A percentile compares a stretch with the other conserved stretches of the same genome.
phyloP scores from a whole-genome alignment of 2,329 filamentous ascomycete genomes.

The Calonectria pseudoreteaudii region DNA sequence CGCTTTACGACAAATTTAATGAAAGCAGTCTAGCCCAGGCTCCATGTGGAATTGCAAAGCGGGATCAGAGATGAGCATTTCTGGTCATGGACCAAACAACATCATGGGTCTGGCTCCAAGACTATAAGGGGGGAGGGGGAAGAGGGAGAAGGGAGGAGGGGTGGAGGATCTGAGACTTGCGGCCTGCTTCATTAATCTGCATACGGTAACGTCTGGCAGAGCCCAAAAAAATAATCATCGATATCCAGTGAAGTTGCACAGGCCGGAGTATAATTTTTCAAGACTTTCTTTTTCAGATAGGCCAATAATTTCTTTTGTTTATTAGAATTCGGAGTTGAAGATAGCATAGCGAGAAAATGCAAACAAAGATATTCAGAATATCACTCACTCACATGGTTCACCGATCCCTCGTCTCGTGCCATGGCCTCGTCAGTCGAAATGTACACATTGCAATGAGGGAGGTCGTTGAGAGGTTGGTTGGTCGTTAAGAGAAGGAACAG shows the following conservation, averaged over 20 bases:
- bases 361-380: background rate
- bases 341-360: background rate
- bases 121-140: background rate
- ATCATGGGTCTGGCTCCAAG: background rate
- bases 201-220: background rate
- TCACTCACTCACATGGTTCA: background rate
- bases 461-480: background rate
- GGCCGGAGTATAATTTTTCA: slow-evolving; percentile 2
- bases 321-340: slow-evolving; percentile 2
- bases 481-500: background rate
- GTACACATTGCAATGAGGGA: background rate
- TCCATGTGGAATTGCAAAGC: background rate
- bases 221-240: background rate
- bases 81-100: background rate
- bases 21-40: background rate
- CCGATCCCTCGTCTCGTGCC: background rate
- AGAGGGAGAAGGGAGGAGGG: too few relatives aligned
- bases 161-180: background rate
- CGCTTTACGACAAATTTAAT: background rate
- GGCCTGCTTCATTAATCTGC: slow-evolving; percentile 9
- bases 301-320: background rate
- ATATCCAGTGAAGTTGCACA: background rate
- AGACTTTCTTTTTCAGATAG: background rate
- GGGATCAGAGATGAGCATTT: background rate
- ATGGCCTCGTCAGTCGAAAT: background rate